Conservation (phyloP, 2,329 filamentous ascomycete species). For the Ophiosphaerella narmari region DNA sequence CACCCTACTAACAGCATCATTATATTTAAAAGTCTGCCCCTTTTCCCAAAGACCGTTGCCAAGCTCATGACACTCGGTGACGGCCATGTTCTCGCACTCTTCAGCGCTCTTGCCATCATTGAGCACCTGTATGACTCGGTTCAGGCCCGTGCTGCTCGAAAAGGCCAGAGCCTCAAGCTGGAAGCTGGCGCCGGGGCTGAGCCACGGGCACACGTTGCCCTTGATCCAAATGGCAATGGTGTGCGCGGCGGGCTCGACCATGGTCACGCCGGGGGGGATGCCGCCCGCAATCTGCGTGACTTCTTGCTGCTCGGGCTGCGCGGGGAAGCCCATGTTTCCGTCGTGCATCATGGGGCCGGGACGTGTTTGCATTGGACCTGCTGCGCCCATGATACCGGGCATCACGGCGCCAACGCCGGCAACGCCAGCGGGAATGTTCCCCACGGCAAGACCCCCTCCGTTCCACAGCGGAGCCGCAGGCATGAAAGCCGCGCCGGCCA, state of each 20-base stretch:
- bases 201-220: slow-evolving; percentile 36
- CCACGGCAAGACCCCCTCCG: slow-evolving; percentile 25
- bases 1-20: slow-evolving; percentile 35
- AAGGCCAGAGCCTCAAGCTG: slow-evolving; percentile 31
- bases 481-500: slow-evolving; percentile 28
- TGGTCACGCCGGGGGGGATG: slow-evolving; percentile 30
- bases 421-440: slow-evolving; percentile 23
- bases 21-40: slow-evolving; percentile 41
- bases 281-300: slow-evolving; percentile 31
- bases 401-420: slow-evolving; percentile 5
- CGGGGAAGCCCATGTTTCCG: slow-evolving; percentile 21
- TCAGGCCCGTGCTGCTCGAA: slow-evolving; percentile 29
- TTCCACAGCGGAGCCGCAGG: slow-evolving; percentile 30
- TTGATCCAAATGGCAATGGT: slow-evolving; percentile 35
- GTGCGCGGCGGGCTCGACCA: slow-evolving; percentile 31
- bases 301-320: slow-evolving; percentile 31
- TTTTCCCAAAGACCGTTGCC: slow-evolving; percentile 42
- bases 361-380: slow-evolving; percentile 17
- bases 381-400: slow-evolving; percentile 12
- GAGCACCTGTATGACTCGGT: slow-evolving; percentile 37
- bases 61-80: slow-evolving; percentile 43
- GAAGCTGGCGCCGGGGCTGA: slow-evolving; percentile 29
- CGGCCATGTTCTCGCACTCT: slow-evolving; percentile 33
- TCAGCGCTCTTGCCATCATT: slow-evolving; percentile 21
- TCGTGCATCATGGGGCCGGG: slow-evolving; percentile 30